Percentiles rank a stretch among this genome's conserved stretches.
phyloP scores from a whole-genome alignment of 352 stramenopile species.

The Thalassiosira allenii region DNA sequence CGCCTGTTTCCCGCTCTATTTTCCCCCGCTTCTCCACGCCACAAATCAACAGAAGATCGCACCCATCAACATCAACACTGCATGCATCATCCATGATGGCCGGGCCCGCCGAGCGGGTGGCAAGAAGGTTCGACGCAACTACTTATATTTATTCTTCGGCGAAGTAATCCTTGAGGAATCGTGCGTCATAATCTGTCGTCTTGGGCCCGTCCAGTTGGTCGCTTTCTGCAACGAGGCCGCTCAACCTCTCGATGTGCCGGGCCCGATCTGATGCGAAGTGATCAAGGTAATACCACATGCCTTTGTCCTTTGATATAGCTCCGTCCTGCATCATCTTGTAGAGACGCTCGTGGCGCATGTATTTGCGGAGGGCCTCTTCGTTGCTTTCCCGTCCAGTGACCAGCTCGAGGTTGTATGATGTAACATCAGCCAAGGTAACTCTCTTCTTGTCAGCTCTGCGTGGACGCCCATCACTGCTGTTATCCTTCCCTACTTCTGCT shows the following conservation, averaged over 20 bases:
- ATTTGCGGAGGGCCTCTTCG: neutral
- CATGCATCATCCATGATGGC: no score
- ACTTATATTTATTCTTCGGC: no score
- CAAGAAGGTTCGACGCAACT: no score
- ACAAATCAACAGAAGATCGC: no score
- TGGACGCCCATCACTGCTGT: neutral
- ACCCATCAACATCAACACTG: no score
- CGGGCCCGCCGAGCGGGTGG: no score
- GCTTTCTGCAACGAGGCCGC: neutral
- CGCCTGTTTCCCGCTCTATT: no score
- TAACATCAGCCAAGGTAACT: neutral
- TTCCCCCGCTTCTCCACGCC: no score
- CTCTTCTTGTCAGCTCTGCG: neutral
- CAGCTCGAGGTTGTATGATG: slow-evolving; percentile 5
- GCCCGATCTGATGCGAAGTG: neutral
- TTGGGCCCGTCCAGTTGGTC: neutral
- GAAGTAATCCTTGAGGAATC: neutral
- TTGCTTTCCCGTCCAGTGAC: neutral
- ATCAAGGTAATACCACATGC: slow-evolving; percentile 2
- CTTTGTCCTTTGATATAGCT: neutral
- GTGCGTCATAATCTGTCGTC: neutral
- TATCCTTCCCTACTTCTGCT: neutral
- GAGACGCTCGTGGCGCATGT: neutral
- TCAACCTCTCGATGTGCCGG: neutral
- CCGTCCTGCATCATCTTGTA: neutral